Base-by-base conservation (phyloP, 441 rosid genomes). In the Manihot esculenta region DNA sequence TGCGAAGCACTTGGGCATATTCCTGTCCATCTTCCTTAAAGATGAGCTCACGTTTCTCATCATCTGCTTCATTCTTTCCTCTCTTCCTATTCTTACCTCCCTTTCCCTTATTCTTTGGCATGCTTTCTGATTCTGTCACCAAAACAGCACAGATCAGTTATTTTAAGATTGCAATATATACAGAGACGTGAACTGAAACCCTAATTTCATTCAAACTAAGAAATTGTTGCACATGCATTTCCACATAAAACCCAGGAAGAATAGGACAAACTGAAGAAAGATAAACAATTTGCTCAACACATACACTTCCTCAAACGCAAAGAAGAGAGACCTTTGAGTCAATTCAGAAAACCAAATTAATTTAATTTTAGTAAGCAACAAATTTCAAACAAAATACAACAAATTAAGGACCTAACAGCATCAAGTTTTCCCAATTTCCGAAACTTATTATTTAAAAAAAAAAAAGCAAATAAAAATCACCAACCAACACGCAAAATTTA, bases 21-120 rank as follows among this genome's bases (percentile, higher is more conserved):
- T 89, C 95, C 72, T 89, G 94, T 0, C 92, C 94, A n/a, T 89
- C 92, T 82, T 89, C 95, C 81, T 89, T 89, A 42, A 87, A 87
- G 56, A 87, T 78, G 3, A 89, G 92, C 84, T 89, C 92, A 21
- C 95, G 85, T 74, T 89, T 89, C 76, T 89, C 90, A 18, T 86
- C 94, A 59, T 86, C 92, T 13, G 88, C 92, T 84, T 89, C 90
- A 10, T 89, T 89, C 89, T 89, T 89, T 79, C 94, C 94, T 82
- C 94, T 87, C 88, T 89, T 89, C 86, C 88, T 87, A 75, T 89
- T 89, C 88, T 89, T 89, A 70, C 92, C 91, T 87, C 92, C 95
- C 83, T 87, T 87, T 69, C 92, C 91, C 80, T 87, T 87, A 77
- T 89, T 89, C 91, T 89, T 89, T 74, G 89, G 92, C 92, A 89